Conservation (phyloP, 441 rosid genomes). For the Lepidium campestre region DNA sequence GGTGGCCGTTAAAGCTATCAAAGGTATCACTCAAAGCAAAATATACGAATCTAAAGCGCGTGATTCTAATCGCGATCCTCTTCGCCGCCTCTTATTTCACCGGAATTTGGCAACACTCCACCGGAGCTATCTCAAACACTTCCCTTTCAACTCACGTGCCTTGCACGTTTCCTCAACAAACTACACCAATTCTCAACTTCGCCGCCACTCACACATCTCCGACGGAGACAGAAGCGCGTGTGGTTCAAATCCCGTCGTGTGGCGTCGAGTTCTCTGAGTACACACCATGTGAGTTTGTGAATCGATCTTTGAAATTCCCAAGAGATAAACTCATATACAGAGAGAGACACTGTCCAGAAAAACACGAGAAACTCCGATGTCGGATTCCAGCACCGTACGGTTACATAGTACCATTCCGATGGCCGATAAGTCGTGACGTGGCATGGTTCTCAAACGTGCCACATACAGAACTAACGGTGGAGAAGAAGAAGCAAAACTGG, state of each 20-base stretch:
- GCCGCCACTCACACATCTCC: constrained; percentile 22
- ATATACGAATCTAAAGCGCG: constrained; percentile 40
- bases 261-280: constrained; percentile 49
- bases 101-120: constrained; percentile 48
- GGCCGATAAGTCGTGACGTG: constrained; percentile 55
- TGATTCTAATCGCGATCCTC: constrained; percentile 30
- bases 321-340: constrained; percentile 44
- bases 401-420: constrained; percentile 43
- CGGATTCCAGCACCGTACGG: constrained; percentile 56
- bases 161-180: constrained; percentile 2
- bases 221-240: background rate
- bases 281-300: constrained; percentile 69
- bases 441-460: constrained; percentile 70
- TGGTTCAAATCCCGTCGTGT: constrained; percentile 37
- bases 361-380: constrained; percentile 36
- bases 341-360: constrained; percentile 69
- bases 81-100: constrained; percentile 44
- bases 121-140: constrained; percentile 14
- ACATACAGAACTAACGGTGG: constrained; percentile 53
- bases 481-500: constrained; percentile 68
- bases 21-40: constrained; percentile 29
- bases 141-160: background rate
- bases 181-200: constrained; percentile 28
- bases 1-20: constrained; percentile 24
- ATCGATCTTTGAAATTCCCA: constrained; percentile 43